Conservation (phyloP, 768 basidiomycete species). For the Clavaria fumosa region DNA sequence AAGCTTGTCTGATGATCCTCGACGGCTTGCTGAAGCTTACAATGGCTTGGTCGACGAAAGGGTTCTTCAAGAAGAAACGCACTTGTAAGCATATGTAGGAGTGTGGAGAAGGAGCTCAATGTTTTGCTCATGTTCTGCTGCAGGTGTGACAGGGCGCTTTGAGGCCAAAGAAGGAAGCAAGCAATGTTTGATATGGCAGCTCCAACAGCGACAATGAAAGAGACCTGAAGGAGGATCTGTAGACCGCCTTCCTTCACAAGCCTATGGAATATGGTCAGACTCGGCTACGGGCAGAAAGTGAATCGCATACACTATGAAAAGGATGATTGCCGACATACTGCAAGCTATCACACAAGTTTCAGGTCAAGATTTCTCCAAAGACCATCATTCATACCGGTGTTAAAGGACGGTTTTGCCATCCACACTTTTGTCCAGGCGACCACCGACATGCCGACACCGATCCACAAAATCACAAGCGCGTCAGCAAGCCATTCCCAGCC, state of each 20-base stretch:
- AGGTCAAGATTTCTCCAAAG: not conserved
- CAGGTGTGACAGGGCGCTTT: constrained; percentile 68
- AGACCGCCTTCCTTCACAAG: constrained; percentile 84
- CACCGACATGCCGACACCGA: constrained; percentile 66
- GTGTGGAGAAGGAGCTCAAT: constrained; percentile 76
- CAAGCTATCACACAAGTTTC: constrained; percentile 38
- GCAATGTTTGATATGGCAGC: constrained; percentile 66
- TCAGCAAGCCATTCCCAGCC: constrained; percentile 69
- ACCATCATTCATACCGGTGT: constrained; percentile 39
- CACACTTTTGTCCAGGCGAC: constrained; percentile 87
- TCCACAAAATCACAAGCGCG: constrained; percentile 58
- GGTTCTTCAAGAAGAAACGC: constrained; percentile 75
- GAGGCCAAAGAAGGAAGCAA: constrained; percentile 75
- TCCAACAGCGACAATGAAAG: constrained; percentile 66
- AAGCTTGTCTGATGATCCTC: constrained; percentile 81
- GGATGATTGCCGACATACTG: constrained; percentile 70
- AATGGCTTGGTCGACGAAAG: constrained; percentile 37
- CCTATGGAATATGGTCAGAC: no score
- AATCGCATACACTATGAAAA: constrained; percentile 66
- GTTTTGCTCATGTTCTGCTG: constrained; percentile 77
- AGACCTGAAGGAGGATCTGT: constrained; percentile 54
- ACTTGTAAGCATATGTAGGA: constrained; percentile 66
- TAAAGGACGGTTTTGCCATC: constrained; percentile 73
- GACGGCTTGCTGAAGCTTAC: constrained; percentile 63
- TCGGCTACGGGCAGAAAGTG: no score